These are phyloP conservation scores for Mycena vulgaris DNA, from an alignment of 768 basidiomycete species.

Conservation along the genomic window DNA sequence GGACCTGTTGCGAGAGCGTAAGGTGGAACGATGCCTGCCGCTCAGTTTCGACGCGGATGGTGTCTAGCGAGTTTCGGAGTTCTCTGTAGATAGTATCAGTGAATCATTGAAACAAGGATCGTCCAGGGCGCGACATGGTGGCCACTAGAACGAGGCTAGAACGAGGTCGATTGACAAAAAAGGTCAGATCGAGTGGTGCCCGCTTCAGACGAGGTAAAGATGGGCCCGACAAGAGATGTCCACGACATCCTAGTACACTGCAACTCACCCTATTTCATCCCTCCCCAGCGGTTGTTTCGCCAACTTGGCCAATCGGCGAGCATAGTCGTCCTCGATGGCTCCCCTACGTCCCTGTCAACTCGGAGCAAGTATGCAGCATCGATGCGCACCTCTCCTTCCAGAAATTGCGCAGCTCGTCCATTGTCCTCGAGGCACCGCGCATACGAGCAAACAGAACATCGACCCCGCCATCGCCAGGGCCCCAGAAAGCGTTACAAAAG, in stretches of 20 bases:
- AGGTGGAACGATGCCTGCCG: conserved; percentile 83
- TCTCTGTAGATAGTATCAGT: conserved; percentile 68
- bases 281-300: conserved; percentile 83
- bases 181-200: neutral
- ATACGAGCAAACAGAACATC: conserved; percentile 93
- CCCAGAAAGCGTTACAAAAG: conserved; percentile 99
- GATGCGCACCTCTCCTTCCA: conserved; percentile 93
- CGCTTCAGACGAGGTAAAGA: neutral
- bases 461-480: conserved; percentile 86
- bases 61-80: conserved; percentile 85
- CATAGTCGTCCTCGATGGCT: conserved; percentile 94
- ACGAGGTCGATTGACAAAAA: neutral
- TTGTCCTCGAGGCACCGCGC: conserved; percentile 86
- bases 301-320: conserved; percentile 86
- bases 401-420: conserved; percentile 89
- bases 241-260: neutral
- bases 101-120: neutral
- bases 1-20: conserved; percentile 81
- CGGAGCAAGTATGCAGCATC: conserved; percentile 22
- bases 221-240: neutral
- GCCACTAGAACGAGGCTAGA: too few relatives aligned
- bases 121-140: neutral
- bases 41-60: conserved; percentile 87
- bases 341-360: conserved; percentile 64
- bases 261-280: conserved; percentile 93